Evolutionary conservation across 164 flowering plant species (phyloP).

Genomic region (Sextonia rubra): DNA sequence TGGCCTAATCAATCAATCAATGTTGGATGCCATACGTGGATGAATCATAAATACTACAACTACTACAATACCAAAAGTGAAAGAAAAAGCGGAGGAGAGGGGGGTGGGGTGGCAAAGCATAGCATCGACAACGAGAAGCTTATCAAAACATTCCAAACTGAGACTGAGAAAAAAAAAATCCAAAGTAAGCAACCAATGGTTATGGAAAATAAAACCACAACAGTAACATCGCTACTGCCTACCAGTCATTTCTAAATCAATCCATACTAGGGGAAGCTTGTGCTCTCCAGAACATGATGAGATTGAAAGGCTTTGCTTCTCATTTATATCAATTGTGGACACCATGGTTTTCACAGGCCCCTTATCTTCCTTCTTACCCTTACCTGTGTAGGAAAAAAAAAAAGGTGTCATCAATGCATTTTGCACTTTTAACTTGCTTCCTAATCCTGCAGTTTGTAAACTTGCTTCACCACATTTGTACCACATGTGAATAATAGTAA

Average conservation of each 20-base stretch:
- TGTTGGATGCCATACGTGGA: too few species aligned
- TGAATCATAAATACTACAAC: too few species aligned
- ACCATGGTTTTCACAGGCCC: slow-evolving; percentile 1
- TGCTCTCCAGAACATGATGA: slow-evolving; percentile 25
- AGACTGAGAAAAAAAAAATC: too few species aligned
- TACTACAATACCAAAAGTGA: too few species aligned
- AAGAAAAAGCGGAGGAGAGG: too few species aligned
- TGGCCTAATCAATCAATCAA: too few species aligned
- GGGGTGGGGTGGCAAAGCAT: too few species aligned
- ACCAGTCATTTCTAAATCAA: slow-evolving; percentile 99
- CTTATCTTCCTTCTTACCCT: slow-evolving; percentile 18
- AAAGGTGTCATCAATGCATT: background rate
- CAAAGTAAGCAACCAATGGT: too few species aligned
- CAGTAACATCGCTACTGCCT: background rate
- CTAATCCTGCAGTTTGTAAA: background rate
- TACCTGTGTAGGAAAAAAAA: slow-evolving; percentile 23
- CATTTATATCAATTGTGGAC: slow-evolving; percentile 15
- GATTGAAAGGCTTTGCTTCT: slow-evolving; percentile 16
- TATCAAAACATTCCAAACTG: too few species aligned
- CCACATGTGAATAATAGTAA: background rate
- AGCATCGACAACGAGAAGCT: too few species aligned
- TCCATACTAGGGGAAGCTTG: slow-evolving; percentile 76
- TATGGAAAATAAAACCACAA: too few species aligned
- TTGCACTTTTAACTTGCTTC: background rate
- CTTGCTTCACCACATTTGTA: background rate